Evolutionary conservation across 176 grass and related monocot species (phyloP), one percentile per base, ranked within the genome.

Genomic region (Rhynchospora pubera): DNA sequence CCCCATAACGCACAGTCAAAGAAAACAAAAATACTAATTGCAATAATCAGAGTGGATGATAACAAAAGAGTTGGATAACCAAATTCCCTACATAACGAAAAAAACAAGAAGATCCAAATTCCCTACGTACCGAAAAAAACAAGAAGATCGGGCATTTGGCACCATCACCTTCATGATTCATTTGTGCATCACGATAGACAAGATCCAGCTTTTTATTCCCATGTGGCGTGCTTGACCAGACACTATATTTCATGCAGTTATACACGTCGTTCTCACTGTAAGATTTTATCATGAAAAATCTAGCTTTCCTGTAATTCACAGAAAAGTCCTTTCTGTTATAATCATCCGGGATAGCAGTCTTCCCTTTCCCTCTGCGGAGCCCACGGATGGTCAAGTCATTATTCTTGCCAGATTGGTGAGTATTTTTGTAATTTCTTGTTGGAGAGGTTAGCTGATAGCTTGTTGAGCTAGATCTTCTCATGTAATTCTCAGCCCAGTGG

Each of bases 261-360:
- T 90, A 90, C 87, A 94, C 86, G 65, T 94, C 94, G 85, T 94
- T 90, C 87, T 97, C 90, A 82, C 91, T 94, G 61, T 84, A 94
- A 18, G 94, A 97, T 47, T 97, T 94, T 72, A 97, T 97, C 85
- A 97, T 89, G 57, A 94, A 94, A 85, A 97, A 94, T 68, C 84
- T 97, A 68, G 94, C 94, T 55, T 89, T 87, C 10, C 84, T 74
- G 70, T 94, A 92, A 24, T 88, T 84, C 58, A 91, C 80, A 79
- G 68, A 21, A 57, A 97, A 94, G 44, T 97, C 88, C 13, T 65
- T 73, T 77, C 66, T 82, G 62, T 97, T 94, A 82, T 87, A 94
- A 28, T 94, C 86, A 39, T 91, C 82, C 55, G 6, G 34, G 39
- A 45, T 45, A 16, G 61, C 21, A 66, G 39, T 47, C 23, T 65